Conservation (phyloP, 371 early-diverging fungal species). For the Actinomortierella ambigua region DNA sequence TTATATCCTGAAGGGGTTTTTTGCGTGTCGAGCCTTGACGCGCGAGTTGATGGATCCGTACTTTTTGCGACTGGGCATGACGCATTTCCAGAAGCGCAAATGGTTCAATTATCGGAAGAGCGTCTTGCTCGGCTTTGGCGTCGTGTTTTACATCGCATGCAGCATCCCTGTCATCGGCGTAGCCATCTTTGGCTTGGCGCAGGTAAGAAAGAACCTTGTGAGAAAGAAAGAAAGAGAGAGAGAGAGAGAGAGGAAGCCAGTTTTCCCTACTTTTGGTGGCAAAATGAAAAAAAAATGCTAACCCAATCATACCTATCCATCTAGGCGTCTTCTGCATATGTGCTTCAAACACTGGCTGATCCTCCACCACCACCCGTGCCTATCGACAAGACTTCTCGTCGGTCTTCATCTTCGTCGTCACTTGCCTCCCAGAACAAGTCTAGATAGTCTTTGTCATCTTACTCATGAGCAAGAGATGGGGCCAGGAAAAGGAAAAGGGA, state of each 20-base stretch:
- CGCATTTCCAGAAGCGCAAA: slow-evolving; percentile 52
- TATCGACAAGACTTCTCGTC: slow-evolving; percentile 11
- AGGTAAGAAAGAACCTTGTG: slow-evolving; percentile 24
- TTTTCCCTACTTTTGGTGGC: no score
- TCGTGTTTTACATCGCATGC: slow-evolving; percentile 59
- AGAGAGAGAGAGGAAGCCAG: no score
- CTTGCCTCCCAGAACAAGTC: no score
- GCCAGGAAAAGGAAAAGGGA: no score
- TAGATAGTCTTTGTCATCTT: no score
- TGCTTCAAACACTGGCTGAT: slow-evolving; percentile 59
- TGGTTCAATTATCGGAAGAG: slow-evolving; percentile 71
- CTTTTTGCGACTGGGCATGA: slow-evolving; percentile 63
- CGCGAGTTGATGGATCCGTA: slow-evolving; percentile 72
- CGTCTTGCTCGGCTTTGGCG: slow-evolving; percentile 66
- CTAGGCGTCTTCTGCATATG: slow-evolving; percentile 58
- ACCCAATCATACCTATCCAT: no score
- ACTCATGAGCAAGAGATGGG: no score
- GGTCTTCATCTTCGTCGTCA: neutral
- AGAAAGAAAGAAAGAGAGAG: no score
- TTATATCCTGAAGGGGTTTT: slow-evolving; percentile 56
- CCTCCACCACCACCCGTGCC: slow-evolving; percentile 51
- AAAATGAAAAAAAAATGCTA: no score
- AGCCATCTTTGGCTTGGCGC: slow-evolving; percentile 59
- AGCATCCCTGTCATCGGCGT: slow-evolving; percentile 59
- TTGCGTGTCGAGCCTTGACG: slow-evolving; percentile 65